Conservation (phyloP, 345 rosid genomes). For the Sonneratia alba region DNA sequence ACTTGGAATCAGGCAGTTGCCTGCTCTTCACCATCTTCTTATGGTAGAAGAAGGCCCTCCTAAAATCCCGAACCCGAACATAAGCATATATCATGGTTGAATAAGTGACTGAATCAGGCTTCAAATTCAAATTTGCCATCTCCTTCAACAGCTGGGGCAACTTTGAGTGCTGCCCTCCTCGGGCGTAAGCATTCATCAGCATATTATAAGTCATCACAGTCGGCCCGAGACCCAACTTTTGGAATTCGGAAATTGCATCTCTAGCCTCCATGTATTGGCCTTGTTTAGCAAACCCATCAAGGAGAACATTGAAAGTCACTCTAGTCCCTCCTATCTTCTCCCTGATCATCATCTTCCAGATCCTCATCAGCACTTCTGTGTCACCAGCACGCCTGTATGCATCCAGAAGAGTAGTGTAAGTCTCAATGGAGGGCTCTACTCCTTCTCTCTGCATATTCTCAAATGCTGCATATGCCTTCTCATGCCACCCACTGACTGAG, state of each 20-base stretch:
- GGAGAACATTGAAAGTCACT: slow-evolving; percentile 69
- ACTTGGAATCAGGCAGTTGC: slow-evolving; percentile 64
- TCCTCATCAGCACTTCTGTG: slow-evolving; percentile 39
- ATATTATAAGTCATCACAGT: slow-evolving; percentile 84
- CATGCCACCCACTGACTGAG: slow-evolving; percentile 73
- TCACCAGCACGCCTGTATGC: slow-evolving; percentile 76
- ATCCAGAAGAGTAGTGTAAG: slow-evolving; percentile 77
- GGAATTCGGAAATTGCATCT: slow-evolving; percentile 65
- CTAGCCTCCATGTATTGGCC: slow-evolving; percentile 77
- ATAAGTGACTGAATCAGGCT: slow-evolving; percentile 77
- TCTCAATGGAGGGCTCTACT: slow-evolving; percentile 65
- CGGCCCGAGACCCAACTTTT: slow-evolving; percentile 65
- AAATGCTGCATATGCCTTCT: slow-evolving; percentile 58
- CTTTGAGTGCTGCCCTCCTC: slow-evolving; percentile 70
- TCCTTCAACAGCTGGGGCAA: slow-evolving; percentile 81
- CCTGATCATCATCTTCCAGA: slow-evolving; percentile 71
- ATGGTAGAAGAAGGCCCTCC: slow-evolving; percentile 79
- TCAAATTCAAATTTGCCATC: slow-evolving; percentile 53
- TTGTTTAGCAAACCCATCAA: slow-evolving; percentile 89
- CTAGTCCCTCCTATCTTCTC: slow-evolving; percentile 55
- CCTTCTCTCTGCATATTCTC: slow-evolving; percentile 59
- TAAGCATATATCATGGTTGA: slow-evolving; percentile 84
- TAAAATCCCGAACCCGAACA: slow-evolving; percentile 78
- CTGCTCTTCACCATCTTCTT: slow-evolving; percentile 78
- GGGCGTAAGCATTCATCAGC: slow-evolving; percentile 88